Evolutionary conservation across 2,329 filamentous ascomycete species (phyloP).

Genomic region (Chrysosporium queenslandicum): DNA sequence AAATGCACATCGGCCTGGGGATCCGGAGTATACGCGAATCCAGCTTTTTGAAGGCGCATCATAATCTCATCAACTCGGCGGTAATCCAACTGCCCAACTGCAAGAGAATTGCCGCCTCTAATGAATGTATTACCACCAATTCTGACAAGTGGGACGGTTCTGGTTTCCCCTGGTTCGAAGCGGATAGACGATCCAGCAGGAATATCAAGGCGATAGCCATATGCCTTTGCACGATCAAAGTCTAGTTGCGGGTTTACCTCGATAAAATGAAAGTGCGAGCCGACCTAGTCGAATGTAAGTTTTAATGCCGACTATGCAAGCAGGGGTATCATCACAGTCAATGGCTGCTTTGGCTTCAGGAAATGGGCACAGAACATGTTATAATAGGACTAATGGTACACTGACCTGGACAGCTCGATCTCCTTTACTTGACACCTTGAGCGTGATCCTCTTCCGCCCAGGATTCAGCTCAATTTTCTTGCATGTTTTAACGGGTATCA

Average conservation of each 20-base stretch:
- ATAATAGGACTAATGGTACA: too few relatives aligned
- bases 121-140: slow-evolving; percentile 75
- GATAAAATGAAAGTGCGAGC: slow-evolving; percentile 92
- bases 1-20: slow-evolving; percentile 47
- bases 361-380: too few relatives aligned
- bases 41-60: slow-evolving; percentile 55
- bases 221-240: slow-evolving; percentile 74
- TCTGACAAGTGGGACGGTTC: slow-evolving; percentile 80
- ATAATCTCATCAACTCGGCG: slow-evolving; percentile 57
- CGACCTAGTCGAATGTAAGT: slow-evolving; percentile 42
- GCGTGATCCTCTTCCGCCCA: slow-evolving; percentile 59
- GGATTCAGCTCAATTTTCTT: slow-evolving; percentile 60
- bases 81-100: slow-evolving; percentile 59
- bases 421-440: slow-evolving; percentile 74
- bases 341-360: too few relatives aligned
- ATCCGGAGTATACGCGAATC: slow-evolving; percentile 68
- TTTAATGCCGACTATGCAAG: too few relatives aligned
- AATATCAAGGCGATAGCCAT: slow-evolving; percentile 81
- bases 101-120: slow-evolving; percentile 71
- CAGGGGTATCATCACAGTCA: too few relatives aligned
- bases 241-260: slow-evolving; percentile 85
- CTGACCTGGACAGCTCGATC: slow-evolving; percentile 79
- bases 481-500: slow-evolving; percentile 57
- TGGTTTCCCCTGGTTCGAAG: slow-evolving; percentile 87
- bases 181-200: slow-evolving; percentile 82